Evolutionary conservation across 495 filamentous ascomycete species (phyloP).

Genomic region (Haplographium delicatum): DNA sequence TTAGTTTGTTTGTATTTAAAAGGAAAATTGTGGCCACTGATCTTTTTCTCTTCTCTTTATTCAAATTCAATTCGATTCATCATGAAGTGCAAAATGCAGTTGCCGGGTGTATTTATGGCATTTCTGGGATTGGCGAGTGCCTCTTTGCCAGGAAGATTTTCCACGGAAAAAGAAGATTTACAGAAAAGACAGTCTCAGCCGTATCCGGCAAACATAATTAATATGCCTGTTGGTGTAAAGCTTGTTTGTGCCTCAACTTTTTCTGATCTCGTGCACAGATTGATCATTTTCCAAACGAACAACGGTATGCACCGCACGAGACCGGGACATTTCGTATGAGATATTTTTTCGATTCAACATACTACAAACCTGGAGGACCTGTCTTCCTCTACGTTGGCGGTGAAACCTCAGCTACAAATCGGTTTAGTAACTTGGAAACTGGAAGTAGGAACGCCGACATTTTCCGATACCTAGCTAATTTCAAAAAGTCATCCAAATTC

Average conservation of each 20-base stretch:
- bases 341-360: constrained; percentile 40
- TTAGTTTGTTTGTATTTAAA: too few relatives aligned
- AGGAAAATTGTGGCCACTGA: too few relatives aligned
- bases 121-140: constrained; percentile 3
- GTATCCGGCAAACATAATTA: constrained; percentile 11
- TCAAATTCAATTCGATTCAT: background rate
- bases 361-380: constrained; percentile 42
- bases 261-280: constrained; percentile 24
- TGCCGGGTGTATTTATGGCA: background rate
- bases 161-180: background rate
- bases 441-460: constrained; percentile 10
- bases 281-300: constrained; percentile 37
- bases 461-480: constrained; percentile 15
- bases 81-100: background rate
- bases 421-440: constrained; percentile 17
- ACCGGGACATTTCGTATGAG: constrained; percentile 39
- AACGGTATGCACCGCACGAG: constrained; percentile 31
- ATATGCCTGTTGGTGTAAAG: constrained; percentile 6
- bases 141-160: background rate
- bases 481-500: constrained; percentile 37
- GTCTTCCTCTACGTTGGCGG: constrained; percentile 42
- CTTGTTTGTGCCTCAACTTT: background rate
- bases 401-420: constrained; percentile 28
- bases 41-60: background rate
- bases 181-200: background rate